Evolutionary conservation across 768 basidiomycete genomes (phyloP), one percentile per base, ranked within the genome.

Genomic region (Hygrocybe coccinea): DNA sequence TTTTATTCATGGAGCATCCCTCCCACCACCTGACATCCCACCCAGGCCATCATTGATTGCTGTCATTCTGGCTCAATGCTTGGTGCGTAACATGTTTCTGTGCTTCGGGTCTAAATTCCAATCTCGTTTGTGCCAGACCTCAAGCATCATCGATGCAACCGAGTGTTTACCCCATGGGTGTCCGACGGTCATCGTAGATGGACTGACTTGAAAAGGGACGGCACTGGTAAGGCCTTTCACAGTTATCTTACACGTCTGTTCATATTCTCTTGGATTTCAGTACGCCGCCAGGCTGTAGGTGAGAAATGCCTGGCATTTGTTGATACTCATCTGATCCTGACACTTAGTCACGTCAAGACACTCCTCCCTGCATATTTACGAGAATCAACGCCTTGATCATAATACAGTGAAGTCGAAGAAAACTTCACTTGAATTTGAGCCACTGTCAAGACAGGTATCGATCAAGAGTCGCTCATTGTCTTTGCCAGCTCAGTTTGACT

Each of bases 141-240:
- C 4, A 66, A 73, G 14, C 77, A 79, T 56, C 69, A 68, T 46
- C 67, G 71, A 0, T 79, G 77, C 53, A 78, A 79, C 55, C 67
- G 73, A 15, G 72, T 77, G 2, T 78, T 73, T 46, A 74, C 77
- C 1, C 78, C 78, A 0, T 79, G 76, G 76, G 56, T 73, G 2
- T 76, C 73, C 36, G 78, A 77, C 57, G 76, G 75, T 10, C 65
- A 60, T 33, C 60, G 76, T 6, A 62, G 66, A 33, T 37, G 50
- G 50, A 73, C 74, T 33, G 64, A 70, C 39, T 64, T 69, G 5
- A 57, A 39, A 17, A 37, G 52, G 17, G 57, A 35, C 67, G 68
- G 69, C 74, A 73, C 35, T 49, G 49, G 6, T 70, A 64, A 22
- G n/a, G 74, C 73, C 33, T 41, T 70, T 57, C 12, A 47, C 5